Conservation (phyloP, 495 filamentous ascomycete species). For the Xylona heveae region DNA sequence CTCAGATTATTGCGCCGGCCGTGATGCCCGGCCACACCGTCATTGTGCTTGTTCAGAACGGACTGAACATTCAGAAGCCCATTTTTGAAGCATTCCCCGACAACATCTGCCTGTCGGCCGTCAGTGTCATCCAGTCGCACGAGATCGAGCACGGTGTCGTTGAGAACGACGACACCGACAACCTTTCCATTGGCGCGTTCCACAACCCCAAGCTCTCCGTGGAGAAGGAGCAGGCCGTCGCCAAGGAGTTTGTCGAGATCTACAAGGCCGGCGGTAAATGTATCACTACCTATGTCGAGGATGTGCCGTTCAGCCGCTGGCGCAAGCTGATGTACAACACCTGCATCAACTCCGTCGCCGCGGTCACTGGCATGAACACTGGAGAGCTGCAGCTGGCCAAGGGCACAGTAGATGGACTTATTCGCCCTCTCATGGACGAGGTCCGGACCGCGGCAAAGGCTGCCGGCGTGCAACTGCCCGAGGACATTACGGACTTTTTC, state of each 20-base stretch:
- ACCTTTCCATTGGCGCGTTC: constrained; percentile 13
- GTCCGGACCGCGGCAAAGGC: constrained; percentile 15
- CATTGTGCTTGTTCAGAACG: neutral
- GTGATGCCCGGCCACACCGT: neutral
- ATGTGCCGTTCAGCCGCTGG: constrained; percentile 13
- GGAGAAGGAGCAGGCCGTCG: constrained; percentile 2
- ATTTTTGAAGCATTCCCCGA: neutral
- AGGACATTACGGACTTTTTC: constrained; percentile 14
- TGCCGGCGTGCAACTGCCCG: constrained; percentile 15
- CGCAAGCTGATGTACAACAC: constrained; percentile 17
- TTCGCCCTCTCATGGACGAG: constrained; percentile 21
- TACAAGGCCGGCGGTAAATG: constrained; percentile 13
- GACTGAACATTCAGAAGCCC: neutral
- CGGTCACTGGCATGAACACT: constrained; percentile 26
- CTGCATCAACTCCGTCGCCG: constrained; percentile 13
- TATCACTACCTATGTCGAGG: constrained; percentile 6
- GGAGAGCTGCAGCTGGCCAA: constrained; percentile 17
- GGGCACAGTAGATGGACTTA: constrained; percentile 19
- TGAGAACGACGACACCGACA: constrained; percentile 12
- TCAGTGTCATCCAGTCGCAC: neutral
- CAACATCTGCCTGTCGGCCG: neutral
- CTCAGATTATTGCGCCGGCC: neutral
- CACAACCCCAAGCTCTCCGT: constrained; percentile 6
- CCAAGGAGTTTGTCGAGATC: constrained; percentile 11
- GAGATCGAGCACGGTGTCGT: constrained; percentile 4